Percentiles rank a stretch among this genome's conserved stretches.
phyloP scores from a whole-genome alignment of 1,139 yeast genomes.

The Magnusiomyces suaveolens region DNA sequence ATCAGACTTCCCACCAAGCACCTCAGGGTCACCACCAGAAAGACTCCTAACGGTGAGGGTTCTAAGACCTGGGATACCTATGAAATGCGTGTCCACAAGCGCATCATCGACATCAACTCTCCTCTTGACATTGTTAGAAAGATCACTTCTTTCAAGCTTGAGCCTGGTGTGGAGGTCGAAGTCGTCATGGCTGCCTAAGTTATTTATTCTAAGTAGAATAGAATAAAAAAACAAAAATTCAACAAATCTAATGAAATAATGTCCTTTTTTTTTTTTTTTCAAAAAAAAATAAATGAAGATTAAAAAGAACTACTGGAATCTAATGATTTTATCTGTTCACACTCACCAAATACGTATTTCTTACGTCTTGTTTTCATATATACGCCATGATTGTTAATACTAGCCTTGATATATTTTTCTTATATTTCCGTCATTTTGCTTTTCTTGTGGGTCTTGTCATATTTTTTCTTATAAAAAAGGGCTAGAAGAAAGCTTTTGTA shows the following conservation, averaged over 20 bases:
- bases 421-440: background rate
- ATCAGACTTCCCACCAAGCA: constrained; percentile 99
- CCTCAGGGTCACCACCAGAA: constrained; percentile 97
- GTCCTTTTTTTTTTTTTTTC: background rate
- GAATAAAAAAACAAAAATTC: constrained; percentile 6
- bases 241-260: background rate
- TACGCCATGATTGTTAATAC: background rate
- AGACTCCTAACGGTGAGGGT: constrained; percentile 99
- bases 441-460: background rate
- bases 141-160: constrained; percentile 85
- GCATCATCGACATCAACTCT: constrained; percentile 96
- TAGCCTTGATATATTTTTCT: background rate
- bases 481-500: background rate
- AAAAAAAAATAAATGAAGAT: too few species aligned
- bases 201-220: constrained; percentile 2
- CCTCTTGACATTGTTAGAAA: constrained; percentile 90
- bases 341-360: background rate
- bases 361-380: background rate
- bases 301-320: too few species aligned
- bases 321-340: background rate
- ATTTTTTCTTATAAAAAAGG: background rate
- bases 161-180: constrained; percentile 40
- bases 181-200: constrained; percentile 32
- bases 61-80: constrained; percentile 99
- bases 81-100: constrained; percentile 99